Conservation (phyloP, 75 land plant species). For the Adiantum capillusveneris region DNA sequence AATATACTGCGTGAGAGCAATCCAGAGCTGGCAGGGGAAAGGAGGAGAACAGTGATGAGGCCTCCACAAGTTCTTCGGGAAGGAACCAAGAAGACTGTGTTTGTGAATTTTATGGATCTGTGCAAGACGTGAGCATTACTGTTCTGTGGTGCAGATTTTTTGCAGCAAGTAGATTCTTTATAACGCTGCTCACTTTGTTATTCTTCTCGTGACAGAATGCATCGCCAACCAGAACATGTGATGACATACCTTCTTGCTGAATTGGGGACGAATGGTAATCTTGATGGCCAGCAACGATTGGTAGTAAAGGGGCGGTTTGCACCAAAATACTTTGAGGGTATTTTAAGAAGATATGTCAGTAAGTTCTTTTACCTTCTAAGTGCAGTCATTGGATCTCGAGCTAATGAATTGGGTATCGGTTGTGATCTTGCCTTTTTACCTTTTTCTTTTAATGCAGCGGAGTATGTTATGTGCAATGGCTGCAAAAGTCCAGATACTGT, state of each 20-base stretch:
- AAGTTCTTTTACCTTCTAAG: conserved; percentile 18
- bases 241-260: conserved; percentile 83
- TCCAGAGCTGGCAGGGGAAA: conserved; percentile 87
- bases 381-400: background rate
- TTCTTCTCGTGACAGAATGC: conserved; percentile 50
- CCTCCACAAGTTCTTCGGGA: conserved; percentile 94
- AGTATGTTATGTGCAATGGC: conserved; percentile 85
- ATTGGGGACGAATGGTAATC: conserved; percentile 89
- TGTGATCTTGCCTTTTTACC: too few species aligned
- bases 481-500: conserved; percentile 94
- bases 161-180: background rate
- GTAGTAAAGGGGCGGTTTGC: conserved; percentile 89
- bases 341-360: conserved; percentile 77
- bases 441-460: conserved; percentile 37
- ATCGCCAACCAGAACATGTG: conserved; percentile 87
- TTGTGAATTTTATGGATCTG: conserved; percentile 94
- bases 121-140: conserved; percentile 84
- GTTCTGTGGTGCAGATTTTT: too few species aligned
- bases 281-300: conserved; percentile 82
- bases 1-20: conserved; percentile 86
- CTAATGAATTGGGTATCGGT: too few species aligned
- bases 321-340: conserved; percentile 82
- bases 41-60: conserved; percentile 88
- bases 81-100: conserved; percentile 92
- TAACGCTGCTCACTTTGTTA: too few species aligned